Conservation (phyloP, 176 grass and related monocot genomes). For the Raddia distichophylla region DNA sequence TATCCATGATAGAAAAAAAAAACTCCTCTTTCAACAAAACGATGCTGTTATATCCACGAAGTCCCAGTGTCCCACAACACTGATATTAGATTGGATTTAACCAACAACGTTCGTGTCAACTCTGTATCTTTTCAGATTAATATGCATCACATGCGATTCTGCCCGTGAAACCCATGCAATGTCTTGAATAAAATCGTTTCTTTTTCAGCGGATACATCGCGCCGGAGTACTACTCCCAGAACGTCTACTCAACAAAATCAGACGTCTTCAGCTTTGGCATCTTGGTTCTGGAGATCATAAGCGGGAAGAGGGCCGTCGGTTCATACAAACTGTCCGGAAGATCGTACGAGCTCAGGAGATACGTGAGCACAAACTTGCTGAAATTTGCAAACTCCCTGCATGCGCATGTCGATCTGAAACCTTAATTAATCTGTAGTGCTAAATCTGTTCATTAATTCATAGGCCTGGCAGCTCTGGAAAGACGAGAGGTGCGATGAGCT, state of each 20-base stretch:
- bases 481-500: slow-evolving; percentile 18
- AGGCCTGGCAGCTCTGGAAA: slow-evolving; percentile 32
- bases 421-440: not conserved
- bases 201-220: slow-evolving; percentile 58
- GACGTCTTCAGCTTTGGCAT: slow-evolving; percentile 59
- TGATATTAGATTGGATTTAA: too few relatives aligned
- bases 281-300: slow-evolving; percentile 55
- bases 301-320: slow-evolving; percentile 20
- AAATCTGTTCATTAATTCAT: not conserved
- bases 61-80: too few relatives aligned
- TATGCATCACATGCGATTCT: too few relatives aligned
- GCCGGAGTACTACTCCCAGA: slow-evolving; percentile 50
- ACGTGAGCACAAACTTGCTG: not conserved
- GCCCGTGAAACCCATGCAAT: too few relatives aligned
- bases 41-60: too few relatives aligned
- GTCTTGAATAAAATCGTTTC: not conserved
- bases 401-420: not conserved
- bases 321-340: slow-evolving; percentile 27
- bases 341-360: slow-evolving; percentile 37
- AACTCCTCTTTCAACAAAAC: too few relatives aligned
- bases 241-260: slow-evolving; percentile 44
- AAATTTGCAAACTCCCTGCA: not conserved
- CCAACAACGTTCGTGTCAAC: too few relatives aligned
- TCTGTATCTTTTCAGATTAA: too few relatives aligned
- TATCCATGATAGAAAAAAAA: too few relatives aligned